Percentiles rank a stretch among this genome's conserved stretches.
phyloP scores from a whole-genome alignment of 1,284 basidiomycete genomes.

The Ceratobasidium sp. region DNA sequence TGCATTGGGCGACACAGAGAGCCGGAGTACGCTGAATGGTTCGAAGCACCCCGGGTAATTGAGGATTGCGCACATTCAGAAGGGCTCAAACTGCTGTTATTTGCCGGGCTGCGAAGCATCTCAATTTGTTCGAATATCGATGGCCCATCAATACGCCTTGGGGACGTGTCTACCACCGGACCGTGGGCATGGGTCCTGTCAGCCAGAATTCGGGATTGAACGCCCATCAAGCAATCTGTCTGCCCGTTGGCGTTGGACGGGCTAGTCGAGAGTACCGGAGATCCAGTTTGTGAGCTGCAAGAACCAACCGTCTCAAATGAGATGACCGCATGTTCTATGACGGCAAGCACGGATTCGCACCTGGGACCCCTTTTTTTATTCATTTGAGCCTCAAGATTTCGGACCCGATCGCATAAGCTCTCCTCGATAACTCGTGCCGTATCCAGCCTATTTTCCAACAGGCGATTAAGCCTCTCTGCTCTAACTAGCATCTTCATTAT shows the following conservation, averaged over 20 bases:
- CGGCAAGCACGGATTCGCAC: background rate
- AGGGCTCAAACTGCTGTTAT: too few relatives aligned
- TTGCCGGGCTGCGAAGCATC: too few relatives aligned
- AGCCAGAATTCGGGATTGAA: background rate
- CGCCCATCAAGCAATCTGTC: background rate
- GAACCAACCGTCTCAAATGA: background rate
- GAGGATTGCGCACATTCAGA: too few relatives aligned
- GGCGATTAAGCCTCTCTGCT: background rate
- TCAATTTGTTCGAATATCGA: too few relatives aligned
- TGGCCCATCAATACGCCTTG: too few relatives aligned
- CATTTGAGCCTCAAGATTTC: background rate
- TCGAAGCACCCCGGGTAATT: too few relatives aligned
- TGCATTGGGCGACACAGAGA: too few relatives aligned
- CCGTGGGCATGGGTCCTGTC: background rate
- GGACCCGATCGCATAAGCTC: slow-evolving; percentile 2
- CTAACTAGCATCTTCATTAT: slow-evolving; percentile 15
- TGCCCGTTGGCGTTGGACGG: background rate
- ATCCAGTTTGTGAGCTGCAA: background rate
- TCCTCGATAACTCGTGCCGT: slow-evolving; percentile 2
- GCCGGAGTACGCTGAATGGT: too few relatives aligned
- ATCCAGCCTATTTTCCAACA: slow-evolving; percentile 1
- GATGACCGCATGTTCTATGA: background rate
- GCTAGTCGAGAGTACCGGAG: background rate
- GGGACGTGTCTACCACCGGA: background rate
- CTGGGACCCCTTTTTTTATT: background rate